Evolutionary conservation across 129 eudicot species (phyloP).

Genomic region (Chrysanthemum seticuspe): DNA sequence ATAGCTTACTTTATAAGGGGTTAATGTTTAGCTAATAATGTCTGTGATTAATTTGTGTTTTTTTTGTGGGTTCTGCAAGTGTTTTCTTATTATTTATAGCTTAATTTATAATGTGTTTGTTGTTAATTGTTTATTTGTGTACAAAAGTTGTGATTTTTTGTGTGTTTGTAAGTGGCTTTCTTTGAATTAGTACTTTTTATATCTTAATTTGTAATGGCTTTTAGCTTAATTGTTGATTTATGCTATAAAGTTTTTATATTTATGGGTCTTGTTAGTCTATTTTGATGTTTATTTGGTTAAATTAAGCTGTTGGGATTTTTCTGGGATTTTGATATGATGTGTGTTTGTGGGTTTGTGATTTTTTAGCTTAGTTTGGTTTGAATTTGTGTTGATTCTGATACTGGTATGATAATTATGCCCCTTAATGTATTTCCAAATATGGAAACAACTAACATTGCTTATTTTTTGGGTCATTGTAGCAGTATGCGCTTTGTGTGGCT

Average conservation of each 20-base stretch:
- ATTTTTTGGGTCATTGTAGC: too few relatives aligned
- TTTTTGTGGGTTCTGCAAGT: too few relatives aligned
- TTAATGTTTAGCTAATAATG: not conserved
- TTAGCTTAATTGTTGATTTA: too few relatives aligned
- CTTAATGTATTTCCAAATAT: too few relatives aligned
- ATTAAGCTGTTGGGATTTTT: not conserved
- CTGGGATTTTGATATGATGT: not conserved
- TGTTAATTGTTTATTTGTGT: not conserved
- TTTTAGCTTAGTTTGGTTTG: conserved; percentile 13
- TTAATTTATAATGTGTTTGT: not conserved
- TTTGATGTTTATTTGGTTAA: conserved; percentile 11
- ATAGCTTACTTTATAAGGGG: conserved; percentile 9
- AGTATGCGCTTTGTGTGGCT: not conserved
- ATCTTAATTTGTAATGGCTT: too few relatives aligned
- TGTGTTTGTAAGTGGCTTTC: too few relatives aligned
- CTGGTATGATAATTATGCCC: not conserved
- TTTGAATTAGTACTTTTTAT: too few relatives aligned
- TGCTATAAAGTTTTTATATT: not conserved
- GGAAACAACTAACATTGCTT: too few relatives aligned
- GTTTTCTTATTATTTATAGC: not conserved
- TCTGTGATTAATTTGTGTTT: too few relatives aligned
- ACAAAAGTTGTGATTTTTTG: too few relatives aligned
- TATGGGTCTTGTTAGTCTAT: not conserved
- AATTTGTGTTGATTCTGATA: not conserved
- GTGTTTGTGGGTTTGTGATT: conserved; percentile 10